Evolutionary conservation across 208 protist genomes (phyloP).

Genomic region (Crithidia bombi): DNA sequence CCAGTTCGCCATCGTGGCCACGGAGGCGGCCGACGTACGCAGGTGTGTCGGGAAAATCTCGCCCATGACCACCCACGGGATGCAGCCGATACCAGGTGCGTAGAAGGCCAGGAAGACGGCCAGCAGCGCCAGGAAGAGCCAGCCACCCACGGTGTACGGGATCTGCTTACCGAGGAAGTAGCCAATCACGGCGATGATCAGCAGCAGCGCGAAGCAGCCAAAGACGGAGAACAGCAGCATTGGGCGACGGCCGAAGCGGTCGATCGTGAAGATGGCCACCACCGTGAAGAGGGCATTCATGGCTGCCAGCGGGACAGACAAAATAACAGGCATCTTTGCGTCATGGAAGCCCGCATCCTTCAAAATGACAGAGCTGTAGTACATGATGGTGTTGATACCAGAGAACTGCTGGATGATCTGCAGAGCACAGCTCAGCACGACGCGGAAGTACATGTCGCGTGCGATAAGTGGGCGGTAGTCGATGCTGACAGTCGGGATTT

Average conservation of each 20-base stretch:
- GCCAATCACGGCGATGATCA: slow-evolving; percentile 63
- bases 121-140: slow-evolving; percentile 81
- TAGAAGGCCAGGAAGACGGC: slow-evolving; percentile 86
- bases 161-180: slow-evolving; percentile 67
- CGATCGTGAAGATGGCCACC: slow-evolving; percentile 80
- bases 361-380: slow-evolving; percentile 92
- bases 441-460: slow-evolving; percentile 64
- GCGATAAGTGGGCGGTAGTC: slow-evolving; percentile 63
- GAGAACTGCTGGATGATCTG: slow-evolving; percentile 93
- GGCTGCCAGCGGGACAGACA: slow-evolving; percentile 85
- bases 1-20: slow-evolving; percentile 94
- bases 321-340: slow-evolving; percentile 75
- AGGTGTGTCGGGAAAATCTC: slow-evolving; percentile 91
- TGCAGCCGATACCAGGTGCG: slow-evolving; percentile 87
- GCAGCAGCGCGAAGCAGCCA: slow-evolving; percentile 66
- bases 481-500: slow-evolving; percentile 47
- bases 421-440: slow-evolving; percentile 82
- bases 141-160: slow-evolving; percentile 60
- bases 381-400: slow-evolving; percentile 95
- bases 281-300: slow-evolving; percentile 90
- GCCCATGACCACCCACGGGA: slow-evolving; percentile 92
- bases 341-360: slow-evolving; percentile 81
- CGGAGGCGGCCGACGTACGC: slow-evolving; percentile 77
- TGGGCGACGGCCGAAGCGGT: slow-evolving; percentile 73
- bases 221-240: slow-evolving; percentile 75